Evolutionary conservation across 1,284 basidiomycete species (phyloP), one percentile per base, ranked within the genome.

Genomic region (Moesziomyces antarcticus): DNA sequence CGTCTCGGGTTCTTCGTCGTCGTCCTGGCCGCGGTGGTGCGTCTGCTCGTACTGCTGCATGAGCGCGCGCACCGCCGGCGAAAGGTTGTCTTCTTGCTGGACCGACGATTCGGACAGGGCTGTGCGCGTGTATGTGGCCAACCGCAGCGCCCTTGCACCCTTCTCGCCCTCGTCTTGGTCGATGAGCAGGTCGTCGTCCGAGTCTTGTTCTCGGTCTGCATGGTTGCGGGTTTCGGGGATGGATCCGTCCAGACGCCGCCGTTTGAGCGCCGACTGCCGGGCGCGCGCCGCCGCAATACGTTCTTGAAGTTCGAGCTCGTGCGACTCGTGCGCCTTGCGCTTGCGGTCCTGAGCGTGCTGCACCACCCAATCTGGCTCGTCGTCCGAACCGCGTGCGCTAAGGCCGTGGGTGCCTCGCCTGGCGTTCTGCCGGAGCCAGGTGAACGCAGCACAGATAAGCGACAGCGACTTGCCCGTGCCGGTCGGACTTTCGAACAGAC

Each of bases 1-100:
- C 11, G 75, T 78, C 42, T 75, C 87, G 87, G 78, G 52, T 41
- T 74, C 65, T 14, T 69, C 68, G 18, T 75, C 62, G 30, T 72
- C 61, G 20, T 72, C 73, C 7, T 85, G 45, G 5, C 27, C 56
- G 71, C 74, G 24, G 22, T 42, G 44, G 25, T 64, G 55, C 41
- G 52, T 47, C 35, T 56, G 45, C 85, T 84, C 49, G 72, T 78
- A 76, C 85, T 72, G 60, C 52, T 88, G 88, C 90, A 97, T 92
- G 21, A 97, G 86, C 0, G 90, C 92, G 25, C 89, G 89, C 3
- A 95, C 90, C 30, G 89, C 92, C 1, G 91, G 90, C 1, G 91
- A 91, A 5, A 95, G 87, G 13, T 65, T 67, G 50, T 66, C 53
- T 13, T 66, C 53, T 9, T 37, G 35, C 5, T 70, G 56, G 16